Conservation (phyloP, 2,329 filamentous ascomycete species). For the Ophiostoma himal-ulmi region DNA sequence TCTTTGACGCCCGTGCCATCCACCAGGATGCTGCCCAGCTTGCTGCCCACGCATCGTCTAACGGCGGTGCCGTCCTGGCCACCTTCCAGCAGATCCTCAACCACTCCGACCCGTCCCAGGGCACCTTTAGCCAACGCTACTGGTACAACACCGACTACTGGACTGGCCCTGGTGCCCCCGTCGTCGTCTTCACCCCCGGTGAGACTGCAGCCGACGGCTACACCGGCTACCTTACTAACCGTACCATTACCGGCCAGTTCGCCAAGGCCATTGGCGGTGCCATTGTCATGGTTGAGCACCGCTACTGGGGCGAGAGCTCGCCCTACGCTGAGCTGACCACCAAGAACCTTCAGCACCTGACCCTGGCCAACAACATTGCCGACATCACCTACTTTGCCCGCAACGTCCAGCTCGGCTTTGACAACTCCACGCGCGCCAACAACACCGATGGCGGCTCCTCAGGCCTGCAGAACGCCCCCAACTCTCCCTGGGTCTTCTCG, state of each 20-base stretch:
- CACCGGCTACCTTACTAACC: constrained; percentile 46
- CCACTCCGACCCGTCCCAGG: constrained; percentile 37
- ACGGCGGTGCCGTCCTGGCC: background rate
- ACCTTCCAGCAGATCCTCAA: constrained; percentile 39
- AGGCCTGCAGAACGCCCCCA: constrained; percentile 43
- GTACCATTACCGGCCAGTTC: constrained; percentile 36
- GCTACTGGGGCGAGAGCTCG: constrained; percentile 40
- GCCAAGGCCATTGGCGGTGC: constrained; percentile 38
- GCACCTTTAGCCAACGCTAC: constrained; percentile 40
- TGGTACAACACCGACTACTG: constrained; percentile 40
- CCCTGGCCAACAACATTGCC: constrained; percentile 39
- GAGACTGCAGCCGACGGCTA: constrained; percentile 35
- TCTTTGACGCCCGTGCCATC: constrained; percentile 11
- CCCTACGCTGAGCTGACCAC: constrained; percentile 35
- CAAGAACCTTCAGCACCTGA: constrained; percentile 38
- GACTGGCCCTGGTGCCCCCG: constrained; percentile 38
- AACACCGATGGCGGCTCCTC: constrained; percentile 27
- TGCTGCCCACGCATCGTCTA: background rate
- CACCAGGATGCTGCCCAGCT: background rate
- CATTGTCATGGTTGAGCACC: constrained; percentile 39
- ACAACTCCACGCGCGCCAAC: constrained; percentile 33
- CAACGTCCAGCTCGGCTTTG: constrained; percentile 46
- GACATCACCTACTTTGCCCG: constrained; percentile 39
- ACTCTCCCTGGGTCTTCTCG: constrained; percentile 50
- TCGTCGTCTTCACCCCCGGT: constrained; percentile 39